Percentiles rank a stretch among this genome's conserved stretches.
Evolutionary conservation across 2,329 filamentous ascomycete genomes (phyloP).

Genomic region (Colletotrichum kahawae): DNA sequence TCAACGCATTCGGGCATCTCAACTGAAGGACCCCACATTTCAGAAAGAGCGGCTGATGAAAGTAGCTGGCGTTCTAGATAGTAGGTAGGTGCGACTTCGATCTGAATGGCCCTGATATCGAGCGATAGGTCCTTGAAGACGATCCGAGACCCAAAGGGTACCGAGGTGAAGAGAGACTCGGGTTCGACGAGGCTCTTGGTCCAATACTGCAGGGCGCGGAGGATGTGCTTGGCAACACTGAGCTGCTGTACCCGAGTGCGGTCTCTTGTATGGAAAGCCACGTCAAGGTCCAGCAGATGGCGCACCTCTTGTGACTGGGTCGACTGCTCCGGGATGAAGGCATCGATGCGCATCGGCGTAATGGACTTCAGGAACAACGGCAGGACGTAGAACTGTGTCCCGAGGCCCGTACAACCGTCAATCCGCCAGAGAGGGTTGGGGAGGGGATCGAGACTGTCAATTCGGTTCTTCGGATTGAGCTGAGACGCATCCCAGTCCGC

Average conservation of each 20-base stretch:
- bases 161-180: conserved; percentile 41
- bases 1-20: conserved; percentile 52
- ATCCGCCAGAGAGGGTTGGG: conserved; percentile 58
- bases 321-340: conserved; percentile 59
- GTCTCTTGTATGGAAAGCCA: conserved; percentile 62
- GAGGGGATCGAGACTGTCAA: conserved; percentile 57
- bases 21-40: conserved; percentile 47
- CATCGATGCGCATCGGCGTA: conserved; percentile 60
- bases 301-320: conserved; percentile 46
- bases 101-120: conserved; percentile 48
- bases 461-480: conserved; percentile 65
- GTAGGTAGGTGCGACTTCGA: conserved; percentile 55
- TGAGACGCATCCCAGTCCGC: conserved; percentile 51
- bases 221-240: conserved; percentile 57
- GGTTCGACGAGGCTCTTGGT: conserved; percentile 38
- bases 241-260: conserved; percentile 50
- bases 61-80: conserved; percentile 59
- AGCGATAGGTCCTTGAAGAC: conserved; percentile 56
- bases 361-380: conserved; percentile 54
- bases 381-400: conserved; percentile 62
- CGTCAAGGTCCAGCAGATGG: conserved; percentile 51
- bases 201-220: conserved; percentile 60
- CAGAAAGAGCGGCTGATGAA: conserved; percentile 44
- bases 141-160: conserved; percentile 64
- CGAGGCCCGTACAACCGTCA: conserved; percentile 61